phyloP scores from a whole-genome alignment of 2,329 filamentous ascomycete genomes.

The Pseudogymnoascus sp. region DNA sequence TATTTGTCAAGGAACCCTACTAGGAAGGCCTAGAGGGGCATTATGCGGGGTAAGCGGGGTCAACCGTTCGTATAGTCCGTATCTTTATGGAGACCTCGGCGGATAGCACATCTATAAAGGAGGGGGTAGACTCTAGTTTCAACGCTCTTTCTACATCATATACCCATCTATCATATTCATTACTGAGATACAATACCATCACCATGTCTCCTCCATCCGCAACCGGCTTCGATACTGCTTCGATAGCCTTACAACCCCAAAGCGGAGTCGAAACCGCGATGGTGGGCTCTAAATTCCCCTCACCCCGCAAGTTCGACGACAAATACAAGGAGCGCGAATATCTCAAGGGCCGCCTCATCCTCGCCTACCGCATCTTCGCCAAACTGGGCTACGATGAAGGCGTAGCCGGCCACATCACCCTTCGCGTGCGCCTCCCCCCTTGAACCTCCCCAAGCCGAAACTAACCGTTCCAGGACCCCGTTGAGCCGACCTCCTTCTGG shows the following conservation, averaged over 20 bases:
- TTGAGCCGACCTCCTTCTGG: conserved; percentile 28
- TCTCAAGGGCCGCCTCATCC: conserved; percentile 36
- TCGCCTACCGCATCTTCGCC: conserved; percentile 41
- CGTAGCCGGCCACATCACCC: conserved; percentile 39
- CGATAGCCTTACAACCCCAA: not conserved
- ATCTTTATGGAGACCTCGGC: not conserved
- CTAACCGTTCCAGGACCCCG: conserved; percentile 23
- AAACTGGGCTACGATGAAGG: conserved; percentile 39
- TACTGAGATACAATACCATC: not conserved
- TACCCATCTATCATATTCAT: not conserved
- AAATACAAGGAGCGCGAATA: conserved; percentile 29
- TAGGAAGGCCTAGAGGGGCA: not conserved
- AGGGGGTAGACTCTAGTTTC: not conserved
- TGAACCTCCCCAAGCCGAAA: not conserved
- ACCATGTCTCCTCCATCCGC: conserved; percentile 5
- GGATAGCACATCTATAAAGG: not conserved
- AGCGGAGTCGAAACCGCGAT: not conserved
- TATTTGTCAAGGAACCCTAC: not conserved
- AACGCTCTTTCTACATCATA: not conserved
- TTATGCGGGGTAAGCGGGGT: conserved; percentile 3
- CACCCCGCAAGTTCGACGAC: conserved; percentile 22
- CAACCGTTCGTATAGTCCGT: not conserved
- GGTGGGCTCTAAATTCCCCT: conserved; percentile 5
- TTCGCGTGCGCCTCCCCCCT: conserved; percentile 22
- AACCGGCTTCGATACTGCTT: not conserved